Evolutionary conservation across 306 rosid genomes (phyloP).

Genomic region (Luffa acutangula): DNA sequence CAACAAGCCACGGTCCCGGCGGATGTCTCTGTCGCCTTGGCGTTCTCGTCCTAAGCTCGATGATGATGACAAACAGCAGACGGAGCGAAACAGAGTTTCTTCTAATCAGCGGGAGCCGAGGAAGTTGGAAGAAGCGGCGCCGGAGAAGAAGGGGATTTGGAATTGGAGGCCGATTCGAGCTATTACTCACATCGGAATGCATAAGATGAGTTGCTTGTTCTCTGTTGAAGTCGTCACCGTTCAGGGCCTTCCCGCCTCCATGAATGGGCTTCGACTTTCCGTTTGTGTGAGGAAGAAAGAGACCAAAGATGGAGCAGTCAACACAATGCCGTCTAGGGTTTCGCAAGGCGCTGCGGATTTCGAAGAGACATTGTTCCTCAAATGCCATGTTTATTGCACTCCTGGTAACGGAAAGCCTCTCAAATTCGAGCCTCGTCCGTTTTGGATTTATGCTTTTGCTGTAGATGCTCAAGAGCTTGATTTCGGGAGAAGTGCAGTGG

Average conservation of each 20-base stretch:
- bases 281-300: slow-evolving; percentile 85
- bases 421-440: slow-evolving; percentile 78
- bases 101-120: slow-evolving; percentile 21
- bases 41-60: slow-evolving; percentile 50
- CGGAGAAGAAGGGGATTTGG: slow-evolving; percentile 81
- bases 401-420: slow-evolving; percentile 32
- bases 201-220: slow-evolving; percentile 69
- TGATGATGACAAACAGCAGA: slow-evolving; percentile 22
- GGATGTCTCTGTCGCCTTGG: slow-evolving; percentile 93
- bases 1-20: slow-evolving; percentile 38
- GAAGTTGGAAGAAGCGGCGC: slow-evolving; percentile 21
- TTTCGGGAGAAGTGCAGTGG: slow-evolving; percentile 63
- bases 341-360: slow-evolving; percentile 91
- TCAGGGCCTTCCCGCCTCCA: slow-evolving; percentile 86
- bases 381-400: slow-evolving; percentile 60
- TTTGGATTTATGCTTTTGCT: slow-evolving; percentile 64
- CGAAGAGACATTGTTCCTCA: slow-evolving; percentile 83
- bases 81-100: background rate
- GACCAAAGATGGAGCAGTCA: slow-evolving; percentile 86
- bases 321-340: slow-evolving; percentile 90
- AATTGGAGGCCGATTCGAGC: slow-evolving; percentile 92
- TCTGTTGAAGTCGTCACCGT: slow-evolving; percentile 75
- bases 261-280: slow-evolving; percentile 81
- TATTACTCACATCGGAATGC: slow-evolving; percentile 79
- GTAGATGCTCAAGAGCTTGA: slow-evolving; percentile 87